Conservation (phyloP, 192 early-diverging fungal species). For the Martensiomyces pterosporus region DNA sequence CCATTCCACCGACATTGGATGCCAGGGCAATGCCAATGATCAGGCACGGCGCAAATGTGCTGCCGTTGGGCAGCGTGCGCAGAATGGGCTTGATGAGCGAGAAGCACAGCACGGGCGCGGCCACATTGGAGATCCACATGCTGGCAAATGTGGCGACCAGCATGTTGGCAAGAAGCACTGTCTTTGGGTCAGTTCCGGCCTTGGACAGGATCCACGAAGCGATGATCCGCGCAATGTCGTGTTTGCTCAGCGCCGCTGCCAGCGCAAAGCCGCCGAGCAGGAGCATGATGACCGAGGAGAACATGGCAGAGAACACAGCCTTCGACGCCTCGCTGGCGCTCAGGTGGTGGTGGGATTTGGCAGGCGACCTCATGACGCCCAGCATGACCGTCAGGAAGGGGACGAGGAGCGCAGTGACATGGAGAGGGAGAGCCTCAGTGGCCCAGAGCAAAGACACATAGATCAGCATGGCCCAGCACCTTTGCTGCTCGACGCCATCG, state of each 20-base stretch:
- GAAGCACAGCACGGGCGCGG: slow-evolving; percentile 95
- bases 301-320: slow-evolving; percentile 88
- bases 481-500: slow-evolving; percentile 67
- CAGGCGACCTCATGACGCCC: slow-evolving; percentile 72
- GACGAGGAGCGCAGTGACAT: slow-evolving; percentile 85
- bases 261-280: slow-evolving; percentile 92
- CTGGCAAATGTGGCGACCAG: slow-evolving; percentile 93
- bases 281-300: slow-evolving; percentile 93
- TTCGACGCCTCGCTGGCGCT: slow-evolving; percentile 74
- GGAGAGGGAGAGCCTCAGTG: slow-evolving; percentile 87
- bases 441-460: slow-evolving; percentile 92
- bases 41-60: slow-evolving; percentile 77
- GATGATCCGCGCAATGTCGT: slow-evolving; percentile 86
- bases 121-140: slow-evolving; percentile 99
- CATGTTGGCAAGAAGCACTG: slow-evolving; percentile 90
- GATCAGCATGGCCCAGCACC: slow-evolving; percentile 90
- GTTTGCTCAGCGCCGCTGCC: slow-evolving; percentile 92
- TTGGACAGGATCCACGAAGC: slow-evolving; percentile 84
- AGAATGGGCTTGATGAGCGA: slow-evolving; percentile 91
- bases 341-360: slow-evolving; percentile 45
- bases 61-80: slow-evolving; percentile 77
- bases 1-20: slow-evolving; percentile 96
- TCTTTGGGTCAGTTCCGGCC: slow-evolving; percentile 81
- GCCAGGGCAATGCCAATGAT: slow-evolving; percentile 97
- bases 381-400: slow-evolving; percentile 81